phyloP scores from a whole-genome alignment of 306 rosid species.

The Morella rubra region DNA sequence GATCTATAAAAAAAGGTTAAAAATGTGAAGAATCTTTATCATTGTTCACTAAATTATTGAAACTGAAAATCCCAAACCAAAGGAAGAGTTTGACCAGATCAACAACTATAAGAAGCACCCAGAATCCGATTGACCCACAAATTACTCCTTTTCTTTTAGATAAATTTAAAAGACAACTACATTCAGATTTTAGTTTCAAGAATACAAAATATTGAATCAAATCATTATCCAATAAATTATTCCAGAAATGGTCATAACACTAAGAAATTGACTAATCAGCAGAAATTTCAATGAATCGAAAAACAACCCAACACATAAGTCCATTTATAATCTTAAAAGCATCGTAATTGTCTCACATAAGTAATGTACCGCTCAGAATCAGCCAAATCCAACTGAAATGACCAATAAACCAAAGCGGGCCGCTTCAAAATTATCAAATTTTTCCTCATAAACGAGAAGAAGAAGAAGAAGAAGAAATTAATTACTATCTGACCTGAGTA shows the following conservation, averaged over 20 bases:
- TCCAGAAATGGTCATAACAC: neutral
- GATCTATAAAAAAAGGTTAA: neutral
- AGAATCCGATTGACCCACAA: neutral
- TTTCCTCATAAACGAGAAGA: neutral
- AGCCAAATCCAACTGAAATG: neutral
- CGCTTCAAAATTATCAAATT: neutral
- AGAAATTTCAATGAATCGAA: neutral
- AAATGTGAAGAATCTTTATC: neutral
- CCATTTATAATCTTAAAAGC: neutral
- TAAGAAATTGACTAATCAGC: neutral
- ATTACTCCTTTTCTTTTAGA: neutral
- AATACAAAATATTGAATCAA: neutral
- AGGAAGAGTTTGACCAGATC: neutral
- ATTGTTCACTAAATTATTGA: neutral
- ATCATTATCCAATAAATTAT: constrained; percentile 1
- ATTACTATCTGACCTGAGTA: constrained; percentile 47
- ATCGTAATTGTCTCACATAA: constrained; percentile 11
- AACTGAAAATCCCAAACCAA: neutral
- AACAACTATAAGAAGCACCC: neutral
- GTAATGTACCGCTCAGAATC: neutral
- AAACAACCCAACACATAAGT: neutral
- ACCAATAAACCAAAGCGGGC: neutral
- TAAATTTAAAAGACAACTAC: neutral
- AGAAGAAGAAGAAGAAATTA: neutral
- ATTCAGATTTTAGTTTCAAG: neutral